Evolutionary conservation across 768 basidiomycete genomes (phyloP), one percentile per base, ranked within the genome.

Genomic region (Lentinula aciculospora): DNA sequence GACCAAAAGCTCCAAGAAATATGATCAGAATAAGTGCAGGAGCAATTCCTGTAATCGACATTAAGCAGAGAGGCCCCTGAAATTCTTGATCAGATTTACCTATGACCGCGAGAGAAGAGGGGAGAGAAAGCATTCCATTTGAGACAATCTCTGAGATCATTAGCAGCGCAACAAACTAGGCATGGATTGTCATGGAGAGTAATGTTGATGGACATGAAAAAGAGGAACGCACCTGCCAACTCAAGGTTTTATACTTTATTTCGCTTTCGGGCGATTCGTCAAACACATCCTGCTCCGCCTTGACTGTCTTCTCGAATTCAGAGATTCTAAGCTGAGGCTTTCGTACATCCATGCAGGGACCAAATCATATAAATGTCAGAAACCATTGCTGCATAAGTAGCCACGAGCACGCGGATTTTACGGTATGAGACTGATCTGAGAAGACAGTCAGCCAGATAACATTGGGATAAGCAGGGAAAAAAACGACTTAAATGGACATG

Each of bases 61-160:
- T 32, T 10, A 2, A 34, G 5, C 49, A 5, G n/a, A 25, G 36
- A 23, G 34, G 21, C n/a, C 12, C 17, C 10, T 8, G 12, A 37
- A 17, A 36, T 19, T 48, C 19, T 34, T n/a, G 40, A 19, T 42
- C 1, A 31, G 4, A 49, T 70, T 60, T 61, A 80, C 80, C 81
- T 53, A 81, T 79, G 2, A 74, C 76, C 6, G 81, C 81, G 58
- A 81, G 71, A 12, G 80, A 72, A 46, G 75, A 78, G 0, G 81
- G 81, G 5, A 82, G 69, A 15, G 81, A 80, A 15, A 82, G 64
- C 75, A 81, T 79, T 10, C 81, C 81, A 65, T 81, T 82, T 66
- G 77, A 78, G 32, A 82, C 79, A 25, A 81, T 81, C 64, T 81
- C 81, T 42, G 81, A 80, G 53, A 81, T 81, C 81, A 82, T 82